Conservation (phyloP, 805 yeast genomes). For the Myxozyma geophila region DNA sequence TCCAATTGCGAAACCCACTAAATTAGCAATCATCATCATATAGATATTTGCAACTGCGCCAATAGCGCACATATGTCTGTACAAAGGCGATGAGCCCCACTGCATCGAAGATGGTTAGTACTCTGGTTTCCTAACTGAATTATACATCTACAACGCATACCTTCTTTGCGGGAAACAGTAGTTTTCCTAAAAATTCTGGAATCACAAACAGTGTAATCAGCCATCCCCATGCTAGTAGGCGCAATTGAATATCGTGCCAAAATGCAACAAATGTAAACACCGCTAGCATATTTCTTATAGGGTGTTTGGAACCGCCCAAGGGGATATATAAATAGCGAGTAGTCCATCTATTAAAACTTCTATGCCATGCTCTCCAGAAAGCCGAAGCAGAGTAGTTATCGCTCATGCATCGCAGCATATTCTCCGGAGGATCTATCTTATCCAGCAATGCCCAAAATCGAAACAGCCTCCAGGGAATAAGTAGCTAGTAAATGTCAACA, state of each 20-base stretch:
- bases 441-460: constrained; percentile 92
- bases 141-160: constrained; percentile 8
- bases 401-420: constrained; percentile 94
- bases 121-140: background rate
- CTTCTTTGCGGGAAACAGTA: constrained; percentile 44
- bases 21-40: constrained; percentile 97
- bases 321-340: constrained; percentile 89
- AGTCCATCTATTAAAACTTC: constrained; percentile 90
- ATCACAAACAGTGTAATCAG: constrained; percentile 79
- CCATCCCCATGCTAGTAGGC: constrained; percentile 95
- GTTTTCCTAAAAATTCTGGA: constrained; percentile 78
- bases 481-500: constrained; percentile 45
- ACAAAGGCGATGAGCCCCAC: constrained; percentile 63
- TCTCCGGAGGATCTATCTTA: constrained; percentile 94
- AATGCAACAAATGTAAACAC: constrained; percentile 95
- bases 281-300: constrained; percentile 75
- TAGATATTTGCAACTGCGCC: constrained; percentile 92
- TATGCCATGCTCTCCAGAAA: constrained; percentile 99
- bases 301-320: constrained; percentile 76
- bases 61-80: constrained; percentile 75
- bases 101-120: constrained; percentile 36
- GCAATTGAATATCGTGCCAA: constrained; percentile 97
- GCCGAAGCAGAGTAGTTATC: constrained; percentile 90
- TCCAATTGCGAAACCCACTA: constrained; percentile 94
- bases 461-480: constrained; percentile 95